phyloP scores from a whole-genome alignment of 108 stramenopile species.

The Chaetoceros tenuissimus region DNA sequence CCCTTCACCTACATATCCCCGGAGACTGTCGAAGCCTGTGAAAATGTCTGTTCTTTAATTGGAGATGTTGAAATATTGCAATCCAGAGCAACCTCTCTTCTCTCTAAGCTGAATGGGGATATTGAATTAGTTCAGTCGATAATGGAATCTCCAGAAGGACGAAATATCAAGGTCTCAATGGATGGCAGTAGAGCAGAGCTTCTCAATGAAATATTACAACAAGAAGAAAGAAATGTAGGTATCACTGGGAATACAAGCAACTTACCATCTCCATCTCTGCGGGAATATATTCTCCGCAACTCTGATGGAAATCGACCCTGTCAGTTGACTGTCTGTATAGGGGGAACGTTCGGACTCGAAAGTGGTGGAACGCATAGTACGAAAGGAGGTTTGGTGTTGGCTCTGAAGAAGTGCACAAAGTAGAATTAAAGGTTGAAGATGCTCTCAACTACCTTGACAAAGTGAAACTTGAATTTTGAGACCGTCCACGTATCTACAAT shows the following conservation, averaged over 20 bases:
- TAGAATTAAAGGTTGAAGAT: constrained; percentile 88
- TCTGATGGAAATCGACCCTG: constrained; percentile 48
- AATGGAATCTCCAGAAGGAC: constrained; percentile 40
- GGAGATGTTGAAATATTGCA: constrained; percentile 60
- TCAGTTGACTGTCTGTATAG: constrained; percentile 61
- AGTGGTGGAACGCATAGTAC: constrained; percentile 13
- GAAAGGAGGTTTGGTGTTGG: constrained; percentile 34
- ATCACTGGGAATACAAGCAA: not conserved
- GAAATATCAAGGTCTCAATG: constrained; percentile 27
- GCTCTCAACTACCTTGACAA: constrained; percentile 84
- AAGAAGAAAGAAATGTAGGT: constrained; percentile 14
- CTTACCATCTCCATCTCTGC: constrained; percentile 38
- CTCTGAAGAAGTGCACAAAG: constrained; percentile 20
- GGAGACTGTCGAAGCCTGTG: constrained; percentile 59
- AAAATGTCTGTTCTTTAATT: constrained; percentile 61
- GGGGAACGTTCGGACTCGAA: constrained; percentile 17
- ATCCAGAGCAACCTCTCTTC: constrained; percentile 52
- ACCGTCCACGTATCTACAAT: constrained; percentile 97
- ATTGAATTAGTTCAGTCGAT: constrained; percentile 53
- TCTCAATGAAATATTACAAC: constrained; percentile 43
- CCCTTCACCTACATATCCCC: constrained; percentile 37
- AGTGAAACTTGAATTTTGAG: constrained; percentile 88
- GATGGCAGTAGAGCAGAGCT: constrained; percentile 33
- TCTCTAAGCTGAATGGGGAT: constrained; percentile 57
- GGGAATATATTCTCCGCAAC: constrained; percentile 77